Evolutionary conservation across 2,329 filamentous ascomycete species (phyloP).

Genomic region (Arthroderma sp.): DNA sequence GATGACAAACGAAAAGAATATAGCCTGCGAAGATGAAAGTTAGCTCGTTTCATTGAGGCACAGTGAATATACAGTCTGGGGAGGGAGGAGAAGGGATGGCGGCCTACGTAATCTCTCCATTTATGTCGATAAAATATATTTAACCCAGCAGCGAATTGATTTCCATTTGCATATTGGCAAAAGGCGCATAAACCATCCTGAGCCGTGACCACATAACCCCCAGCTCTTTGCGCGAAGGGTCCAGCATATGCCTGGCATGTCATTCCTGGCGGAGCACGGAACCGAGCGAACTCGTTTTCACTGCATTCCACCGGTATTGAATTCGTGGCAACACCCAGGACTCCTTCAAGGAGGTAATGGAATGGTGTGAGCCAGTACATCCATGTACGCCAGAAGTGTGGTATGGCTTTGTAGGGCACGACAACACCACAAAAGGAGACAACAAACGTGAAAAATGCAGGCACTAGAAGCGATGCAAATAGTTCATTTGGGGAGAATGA

Average conservation of each 20-base stretch:
- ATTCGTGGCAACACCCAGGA: constrained; percentile 44
- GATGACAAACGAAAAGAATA: constrained; percentile 49
- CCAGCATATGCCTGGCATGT: constrained; percentile 49
- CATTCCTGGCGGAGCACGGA: constrained; percentile 44
- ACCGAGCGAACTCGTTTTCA: constrained; percentile 45
- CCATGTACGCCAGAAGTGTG: constrained; percentile 52
- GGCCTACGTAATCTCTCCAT: constrained; percentile 48
- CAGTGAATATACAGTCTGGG: background rate
- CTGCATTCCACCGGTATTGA: constrained; percentile 44
- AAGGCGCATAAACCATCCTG: constrained; percentile 47
- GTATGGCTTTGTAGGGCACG: constrained; percentile 51
- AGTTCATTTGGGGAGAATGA: constrained; percentile 53
- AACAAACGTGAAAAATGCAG: constrained; percentile 56
- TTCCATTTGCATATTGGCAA: constrained; percentile 49
- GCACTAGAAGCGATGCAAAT: constrained; percentile 52
- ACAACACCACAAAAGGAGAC: constrained; percentile 63
- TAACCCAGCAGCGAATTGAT: constrained; percentile 46
- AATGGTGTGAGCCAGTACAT: constrained; percentile 58
- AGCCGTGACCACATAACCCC: constrained; percentile 49
- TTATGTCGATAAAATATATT: constrained; percentile 48
- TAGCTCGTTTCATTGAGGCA: background rate
- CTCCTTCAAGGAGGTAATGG: constrained; percentile 51
- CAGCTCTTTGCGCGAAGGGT: constrained; percentile 38
- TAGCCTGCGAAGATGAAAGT: constrained; percentile 27
- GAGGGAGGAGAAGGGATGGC: constrained; percentile 7